Conservation (phyloP, 768 basidiomycete genomes). For the Suillus brevipes region DNA sequence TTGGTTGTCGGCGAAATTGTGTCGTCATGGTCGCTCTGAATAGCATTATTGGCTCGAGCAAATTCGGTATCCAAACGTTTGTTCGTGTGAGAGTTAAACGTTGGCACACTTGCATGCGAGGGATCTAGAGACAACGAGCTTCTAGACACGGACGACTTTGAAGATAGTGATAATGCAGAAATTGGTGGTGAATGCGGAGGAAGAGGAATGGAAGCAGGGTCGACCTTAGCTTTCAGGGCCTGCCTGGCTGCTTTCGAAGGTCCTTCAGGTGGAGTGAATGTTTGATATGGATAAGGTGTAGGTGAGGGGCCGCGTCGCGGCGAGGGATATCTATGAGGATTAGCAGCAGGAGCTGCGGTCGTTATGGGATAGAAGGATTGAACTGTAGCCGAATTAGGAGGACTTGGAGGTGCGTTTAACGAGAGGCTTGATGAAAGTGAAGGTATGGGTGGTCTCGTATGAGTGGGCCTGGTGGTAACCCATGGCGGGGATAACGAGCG, state of each 20-base stretch:
- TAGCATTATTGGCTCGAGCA: constrained; percentile 10
- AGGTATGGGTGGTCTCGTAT: constrained; percentile 27
- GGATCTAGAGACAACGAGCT: constrained; percentile 46
- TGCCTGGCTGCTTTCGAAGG: constrained; percentile 18
- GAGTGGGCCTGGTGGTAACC: constrained; percentile 32
- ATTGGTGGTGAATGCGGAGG: constrained; percentile 71
- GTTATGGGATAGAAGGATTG: constrained; percentile 55
- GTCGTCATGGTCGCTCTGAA: constrained; percentile 15
- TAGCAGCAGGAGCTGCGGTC: constrained; percentile 52
- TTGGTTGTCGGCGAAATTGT: constrained; percentile 24
- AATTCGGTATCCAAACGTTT: constrained; percentile 28
- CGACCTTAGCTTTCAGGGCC: constrained; percentile 39
- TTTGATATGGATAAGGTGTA: constrained; percentile 34
- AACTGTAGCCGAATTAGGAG: constrained; percentile 20
- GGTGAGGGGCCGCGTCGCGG: constrained; percentile 37
- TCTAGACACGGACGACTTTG: constrained; percentile 64
- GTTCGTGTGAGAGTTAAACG: constrained; percentile 44
- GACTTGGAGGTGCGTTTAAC: constrained; percentile 27
- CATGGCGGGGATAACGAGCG: constrained; percentile 37
- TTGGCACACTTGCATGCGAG: constrained; percentile 40
- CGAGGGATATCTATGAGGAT: constrained; percentile 54
- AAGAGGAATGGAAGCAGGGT: constrained; percentile 57
- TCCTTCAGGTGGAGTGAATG: constrained; percentile 29
- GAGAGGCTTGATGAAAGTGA: constrained; percentile 31
- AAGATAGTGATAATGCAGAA: constrained; percentile 76